Conservation (phyloP, 164 flowering plant genomes). For the Aristolochia fimbriata region DNA sequence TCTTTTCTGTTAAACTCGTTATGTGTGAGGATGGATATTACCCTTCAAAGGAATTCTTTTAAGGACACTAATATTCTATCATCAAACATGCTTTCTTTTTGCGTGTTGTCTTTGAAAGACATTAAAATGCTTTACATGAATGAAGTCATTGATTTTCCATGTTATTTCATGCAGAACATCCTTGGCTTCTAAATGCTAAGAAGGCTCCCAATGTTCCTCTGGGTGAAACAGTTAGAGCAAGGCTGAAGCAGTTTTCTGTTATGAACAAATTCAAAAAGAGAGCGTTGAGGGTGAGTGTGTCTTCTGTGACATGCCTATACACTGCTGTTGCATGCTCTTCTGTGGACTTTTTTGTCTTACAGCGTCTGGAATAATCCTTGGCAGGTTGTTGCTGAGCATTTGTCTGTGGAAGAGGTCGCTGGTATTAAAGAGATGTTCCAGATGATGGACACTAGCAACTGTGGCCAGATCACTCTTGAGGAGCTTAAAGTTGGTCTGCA, state of each 20-base stretch:
- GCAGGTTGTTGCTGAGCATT: slow-evolving; percentile 84
- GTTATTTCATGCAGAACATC: slow-evolving; percentile 54
- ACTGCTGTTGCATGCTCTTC: background rate
- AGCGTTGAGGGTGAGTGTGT: slow-evolving; percentile 66
- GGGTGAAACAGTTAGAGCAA: slow-evolving; percentile 83
- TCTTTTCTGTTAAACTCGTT: background rate
- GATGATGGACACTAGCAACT: slow-evolving; percentile 58
- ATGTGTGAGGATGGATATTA: no score
- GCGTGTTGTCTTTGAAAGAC: no score
- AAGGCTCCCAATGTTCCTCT: slow-evolving; percentile 84
- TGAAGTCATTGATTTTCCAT: no score
- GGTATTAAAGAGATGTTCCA: slow-evolving; percentile 81
- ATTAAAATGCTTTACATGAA: no score
- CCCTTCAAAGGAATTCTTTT: no score
- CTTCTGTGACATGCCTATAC: background rate
- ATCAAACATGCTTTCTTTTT: background rate
- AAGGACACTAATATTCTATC: no score
- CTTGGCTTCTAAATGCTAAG: slow-evolving; percentile 83
- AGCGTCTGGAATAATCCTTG: no score
- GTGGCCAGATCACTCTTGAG: slow-evolving; percentile 59
- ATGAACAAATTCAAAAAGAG: slow-evolving; percentile 94
- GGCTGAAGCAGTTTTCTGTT: slow-evolving; percentile 85
- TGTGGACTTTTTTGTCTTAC: no score
- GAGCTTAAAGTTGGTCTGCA: slow-evolving; percentile 57
- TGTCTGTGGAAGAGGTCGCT: slow-evolving; percentile 86